These are phyloP conservation scores for Magnolia officinalis DNA, from an alignment of 164 flowering plant species.

Conservation along the genomic window DNA sequence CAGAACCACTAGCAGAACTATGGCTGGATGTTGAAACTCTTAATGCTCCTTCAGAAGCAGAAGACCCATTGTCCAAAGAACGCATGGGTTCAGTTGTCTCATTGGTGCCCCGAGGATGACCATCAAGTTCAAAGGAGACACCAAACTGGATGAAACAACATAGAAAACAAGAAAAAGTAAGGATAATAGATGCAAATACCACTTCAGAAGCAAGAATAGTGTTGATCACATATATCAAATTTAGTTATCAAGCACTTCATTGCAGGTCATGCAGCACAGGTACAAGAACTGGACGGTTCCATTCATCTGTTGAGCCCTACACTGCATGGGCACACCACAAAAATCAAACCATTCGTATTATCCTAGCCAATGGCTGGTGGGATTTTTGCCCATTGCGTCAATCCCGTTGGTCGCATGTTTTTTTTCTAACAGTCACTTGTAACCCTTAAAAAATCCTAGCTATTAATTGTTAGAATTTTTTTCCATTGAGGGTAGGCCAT, in stretches of 20 bases:
- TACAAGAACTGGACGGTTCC: not conserved
- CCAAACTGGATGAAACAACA: slow-evolving; percentile 48
- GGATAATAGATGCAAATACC: not conserved
- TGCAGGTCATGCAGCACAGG: not conserved
- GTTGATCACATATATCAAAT: too few relatives aligned
- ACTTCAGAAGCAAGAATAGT: not conserved
- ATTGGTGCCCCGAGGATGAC: slow-evolving; percentile 13
- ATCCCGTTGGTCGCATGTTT: too few relatives aligned
- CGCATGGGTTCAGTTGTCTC: slow-evolving; percentile 28
- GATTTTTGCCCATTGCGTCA: too few relatives aligned
- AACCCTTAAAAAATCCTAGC: too few relatives aligned
- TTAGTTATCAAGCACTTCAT: not conserved
- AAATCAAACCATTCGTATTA: too few relatives aligned
- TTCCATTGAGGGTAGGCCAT: too few relatives aligned
- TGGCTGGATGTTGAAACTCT: slow-evolving; percentile 24
- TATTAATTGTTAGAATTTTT: too few relatives aligned
- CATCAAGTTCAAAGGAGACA: slow-evolving; percentile 51
- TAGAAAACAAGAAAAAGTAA: slow-evolving; percentile 4
- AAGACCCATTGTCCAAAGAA: slow-evolving; percentile 51
- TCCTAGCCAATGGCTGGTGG: too few relatives aligned
- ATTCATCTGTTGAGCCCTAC: not conserved
- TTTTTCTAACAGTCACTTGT: too few relatives aligned
- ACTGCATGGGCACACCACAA: not conserved
- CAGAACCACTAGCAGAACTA: slow-evolving; percentile 22
- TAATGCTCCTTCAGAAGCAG: slow-evolving; percentile 33